phyloP scores from a whole-genome alignment of 169 alveolate genomes.

The Plasmodium billcollinsi region DNA sequence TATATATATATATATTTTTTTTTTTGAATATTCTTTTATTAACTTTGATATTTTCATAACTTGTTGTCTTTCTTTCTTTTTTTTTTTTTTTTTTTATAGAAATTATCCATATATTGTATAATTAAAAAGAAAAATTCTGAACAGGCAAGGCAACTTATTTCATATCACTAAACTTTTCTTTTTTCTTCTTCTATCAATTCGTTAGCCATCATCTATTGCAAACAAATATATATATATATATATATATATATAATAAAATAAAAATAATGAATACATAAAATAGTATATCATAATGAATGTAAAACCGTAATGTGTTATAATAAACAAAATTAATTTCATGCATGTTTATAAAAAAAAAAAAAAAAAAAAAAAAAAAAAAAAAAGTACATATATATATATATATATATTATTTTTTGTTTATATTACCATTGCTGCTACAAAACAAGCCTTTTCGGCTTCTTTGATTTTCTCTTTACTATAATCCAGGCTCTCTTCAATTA shows the following conservation, averaged over 20 bases:
- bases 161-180: constrained; percentile 18
- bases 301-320: no score
- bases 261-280: no score
- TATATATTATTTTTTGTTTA: constrained; percentile 11
- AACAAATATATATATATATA: constrained; percentile 6
- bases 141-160: constrained; percentile 40
- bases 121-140: constrained; percentile 61
- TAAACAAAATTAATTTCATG: no score
- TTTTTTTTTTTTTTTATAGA: constrained; percentile 51
- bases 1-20: not conserved
- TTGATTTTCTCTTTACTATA: constrained; percentile 65
- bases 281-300: no score
- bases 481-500: constrained; percentile 64
- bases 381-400: not conserved
- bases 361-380: constrained; percentile 2
- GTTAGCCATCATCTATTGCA: constrained; percentile 66
- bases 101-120: constrained; percentile 7
- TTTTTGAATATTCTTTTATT: not conserved
- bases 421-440: constrained; percentile 69
- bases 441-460: constrained; percentile 68
- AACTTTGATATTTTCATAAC: constrained; percentile 8
- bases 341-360: no score
- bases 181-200: constrained; percentile 74
- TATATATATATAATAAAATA: constrained; percentile 6
- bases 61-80: not conserved